phyloP scores from a whole-genome alignment of 2,329 filamentous ascomycete species.

The Colletotrichum coccodes region DNA sequence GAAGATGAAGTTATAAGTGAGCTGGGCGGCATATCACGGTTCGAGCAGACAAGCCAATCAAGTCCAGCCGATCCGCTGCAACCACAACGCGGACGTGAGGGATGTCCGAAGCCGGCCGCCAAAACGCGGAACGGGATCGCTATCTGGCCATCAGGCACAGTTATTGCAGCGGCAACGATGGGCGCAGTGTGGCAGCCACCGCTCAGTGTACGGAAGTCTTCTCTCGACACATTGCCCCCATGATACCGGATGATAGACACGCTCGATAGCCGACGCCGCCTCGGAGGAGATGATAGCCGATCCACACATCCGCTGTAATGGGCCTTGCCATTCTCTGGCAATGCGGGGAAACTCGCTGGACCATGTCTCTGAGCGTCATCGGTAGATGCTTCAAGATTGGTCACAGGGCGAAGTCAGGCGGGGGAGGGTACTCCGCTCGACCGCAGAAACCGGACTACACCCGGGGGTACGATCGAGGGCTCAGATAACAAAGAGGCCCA shows the following conservation, averaged over 20 bases:
- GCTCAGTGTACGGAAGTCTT: background rate
- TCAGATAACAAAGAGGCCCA: constrained; percentile 37
- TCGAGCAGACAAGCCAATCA: too few relatives aligned
- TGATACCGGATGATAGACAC: background rate
- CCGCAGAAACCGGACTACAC: background rate
- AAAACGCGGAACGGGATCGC: background rate
- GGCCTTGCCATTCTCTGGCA: background rate
- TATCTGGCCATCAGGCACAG: background rate
- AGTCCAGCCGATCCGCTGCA: background rate
- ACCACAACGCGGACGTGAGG: too few relatives aligned
- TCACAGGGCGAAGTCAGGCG: background rate
- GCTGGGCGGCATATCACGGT: too few relatives aligned
- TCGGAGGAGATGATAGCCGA: constrained; percentile 2
- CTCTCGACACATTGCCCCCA: too few relatives aligned
- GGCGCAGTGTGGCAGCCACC: background rate
- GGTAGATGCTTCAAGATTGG: background rate
- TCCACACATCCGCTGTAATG: background rate
- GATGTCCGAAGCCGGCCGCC: background rate
- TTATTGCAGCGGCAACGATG: background rate
- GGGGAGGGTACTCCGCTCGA: background rate
- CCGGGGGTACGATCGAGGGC: background rate
- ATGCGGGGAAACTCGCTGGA: constrained; percentile 1
- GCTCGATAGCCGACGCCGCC: constrained; percentile 4
- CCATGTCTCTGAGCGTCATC: background rate
- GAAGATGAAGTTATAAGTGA: background rate